phyloP scores from a whole-genome alignment of 2,329 filamentous ascomycete genomes.

The Trichoderma hamatum region DNA sequence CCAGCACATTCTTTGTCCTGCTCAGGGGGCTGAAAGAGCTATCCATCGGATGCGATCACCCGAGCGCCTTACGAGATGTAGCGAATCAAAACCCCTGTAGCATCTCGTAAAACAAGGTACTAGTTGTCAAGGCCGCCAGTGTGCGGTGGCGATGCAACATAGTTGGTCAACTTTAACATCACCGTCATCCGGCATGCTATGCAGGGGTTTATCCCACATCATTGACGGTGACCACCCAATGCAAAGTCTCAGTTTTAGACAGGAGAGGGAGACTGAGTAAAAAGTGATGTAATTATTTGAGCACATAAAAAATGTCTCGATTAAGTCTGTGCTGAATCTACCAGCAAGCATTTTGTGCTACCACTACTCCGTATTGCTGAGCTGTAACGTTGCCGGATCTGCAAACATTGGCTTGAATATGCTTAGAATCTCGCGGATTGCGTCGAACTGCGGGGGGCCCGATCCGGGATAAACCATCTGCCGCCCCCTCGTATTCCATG shows the following conservation, averaged over 20 bases:
- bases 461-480: background rate
- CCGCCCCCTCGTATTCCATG: conserved; percentile 20
- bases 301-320: background rate
- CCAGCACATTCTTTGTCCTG: background rate
- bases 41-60: conserved; percentile 16
- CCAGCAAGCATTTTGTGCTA: background rate
- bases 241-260: background rate
- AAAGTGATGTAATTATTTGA: background rate
- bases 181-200: conserved; percentile 6
- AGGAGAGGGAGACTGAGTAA: background rate
- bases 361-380: background rate
- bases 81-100: background rate
- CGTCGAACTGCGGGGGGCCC: conserved; percentile 2
- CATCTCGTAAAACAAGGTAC: conserved; percentile 6
- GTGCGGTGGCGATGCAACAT: conserved; percentile 19
- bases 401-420: background rate
- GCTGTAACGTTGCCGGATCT: conserved; percentile 10
- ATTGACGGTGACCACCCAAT: background rate
- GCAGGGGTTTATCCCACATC: conserved; percentile 7
- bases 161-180: background rate
- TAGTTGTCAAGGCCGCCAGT: background rate
- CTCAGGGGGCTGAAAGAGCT: background rate
- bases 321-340: background rate
- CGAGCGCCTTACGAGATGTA: background rate
- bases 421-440: background rate